Base-by-base conservation (phyloP, 179 eudicot genomes). In the Spinacia oleracea region DNA sequence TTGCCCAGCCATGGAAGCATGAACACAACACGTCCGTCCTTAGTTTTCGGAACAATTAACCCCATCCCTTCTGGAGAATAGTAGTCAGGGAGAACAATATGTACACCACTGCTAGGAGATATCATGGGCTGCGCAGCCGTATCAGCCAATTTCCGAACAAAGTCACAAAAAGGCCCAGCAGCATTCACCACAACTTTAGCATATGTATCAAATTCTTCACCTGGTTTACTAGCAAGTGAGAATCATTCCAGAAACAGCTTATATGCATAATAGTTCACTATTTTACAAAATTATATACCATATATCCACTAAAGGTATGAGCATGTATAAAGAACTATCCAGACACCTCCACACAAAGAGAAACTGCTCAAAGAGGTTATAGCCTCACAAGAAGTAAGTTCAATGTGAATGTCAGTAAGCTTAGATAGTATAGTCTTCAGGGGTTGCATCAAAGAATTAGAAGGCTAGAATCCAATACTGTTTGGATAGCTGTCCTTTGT, bases 1-100 rank as follows among this genome's bases (percentile, higher is more conserved):
- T 96, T 93, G 55, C 99, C 99, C 72, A 91, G 78, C 99, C 99
- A 96, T 34, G 99, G 99, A 34, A 96, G 90, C 99, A 96, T 96
- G 84, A 96, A 96, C 56, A 96, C 89, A 77, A 96, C 99, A 80
- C 99, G 98, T 15, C 99, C 99, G 86, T 96, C 99, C 85, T 96
- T 96, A 16, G 99, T 96, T 83, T 96, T 96, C 40, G 98, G 99
- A 86, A 96, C 99, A 77, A 93, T 96, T 83, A 96, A 84, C 46
- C 99, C 99, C 98, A 96, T 96, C 76, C 99, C 98, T 29, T 96
- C 99, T 40, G 99, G 99, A 43, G 99, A 93, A 80, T 93, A 96
- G 69, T 96, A 96, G 83, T 96, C 99, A 75, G 99, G 99, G 72
- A 96, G 91, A 83, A 93, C 90, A 42, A 96, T 84, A 78, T 96